Evolutionary conservation across 2,329 filamentous ascomycete genomes (phyloP), one percentile per base, ranked within the genome.

Genomic region (Phialophora verrucosa): DNA sequence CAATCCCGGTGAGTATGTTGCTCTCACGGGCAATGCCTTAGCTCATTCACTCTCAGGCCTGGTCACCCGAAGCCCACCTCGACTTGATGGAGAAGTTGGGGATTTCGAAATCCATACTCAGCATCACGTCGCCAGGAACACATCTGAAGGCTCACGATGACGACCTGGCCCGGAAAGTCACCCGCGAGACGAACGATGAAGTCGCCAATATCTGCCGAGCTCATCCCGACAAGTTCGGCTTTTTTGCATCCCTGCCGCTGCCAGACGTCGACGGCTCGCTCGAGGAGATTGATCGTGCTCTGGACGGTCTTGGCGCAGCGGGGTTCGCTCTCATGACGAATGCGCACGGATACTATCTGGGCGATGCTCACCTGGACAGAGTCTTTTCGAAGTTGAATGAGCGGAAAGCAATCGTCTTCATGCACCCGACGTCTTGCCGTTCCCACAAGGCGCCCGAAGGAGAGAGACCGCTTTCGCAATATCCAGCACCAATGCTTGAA

Each of bases 321-420:
- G 84, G 85, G 1, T 80, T 86, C 53, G 79, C 78, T 0, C 69
- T 87, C 3, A 68, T 83, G 70, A 84, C 84, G 0, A 87, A 86
- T 66, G 78, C 78, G 17, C 80, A 84, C 55, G 84, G 84, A 3
- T 70, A 78, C 17, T 87, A 87, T 69, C 72, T 85, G 0, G 85
- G 85, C 2, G 79, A 83, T 65, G 58, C 74, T 0, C 68, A 65
- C 0, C 76, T 86, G 12, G 78, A 81, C 23, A 73, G 75, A 0
- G 75, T 87, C 6, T 85, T 83, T 67, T 75, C 78, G 1, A 80
- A 78, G 32, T 72, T 87, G 20, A 81, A 85, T 62, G 68, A 73
- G 3, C 72, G 81, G 1, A 75, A 80, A 2, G 81, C 81, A 0
- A 80, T 78, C 0, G 76, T 85, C 0, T 86, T 87, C 70, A 80